Percentiles rank a stretch among this genome's conserved stretches.
Evolutionary conservation across 495 filamentous ascomycete species (phyloP).

Genomic region (Poronia punctata): DNA sequence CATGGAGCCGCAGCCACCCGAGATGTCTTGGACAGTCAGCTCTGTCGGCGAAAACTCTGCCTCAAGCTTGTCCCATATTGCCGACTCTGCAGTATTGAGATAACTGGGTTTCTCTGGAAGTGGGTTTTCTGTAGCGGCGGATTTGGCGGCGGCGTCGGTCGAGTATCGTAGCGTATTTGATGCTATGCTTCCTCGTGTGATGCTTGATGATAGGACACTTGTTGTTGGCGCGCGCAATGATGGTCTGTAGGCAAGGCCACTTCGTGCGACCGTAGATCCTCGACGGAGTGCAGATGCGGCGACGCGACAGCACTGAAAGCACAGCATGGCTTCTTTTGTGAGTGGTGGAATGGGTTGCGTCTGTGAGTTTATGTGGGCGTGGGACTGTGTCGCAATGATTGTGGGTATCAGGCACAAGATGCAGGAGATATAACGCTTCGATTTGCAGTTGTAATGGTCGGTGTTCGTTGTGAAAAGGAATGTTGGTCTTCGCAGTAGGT

Average conservation of each 20-base stretch:
- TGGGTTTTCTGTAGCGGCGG: slow-evolving; percentile 3
- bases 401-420: too few species aligned
- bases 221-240: slow-evolving; percentile 2
- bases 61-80: slow-evolving; percentile 38
- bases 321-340: slow-evolving; percentile 14
- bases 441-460: too few species aligned
- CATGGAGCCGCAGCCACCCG: slow-evolving; percentile 74
- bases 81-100: slow-evolving; percentile 36
- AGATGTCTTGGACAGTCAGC: slow-evolving; percentile 63
- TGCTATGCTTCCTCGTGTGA: background rate
- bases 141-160: slow-evolving; percentile 2
- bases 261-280: slow-evolving; percentile 8
- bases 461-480: too few species aligned
- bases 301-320: slow-evolving; percentile 15
- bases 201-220: background rate
- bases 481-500: too few species aligned
- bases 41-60: slow-evolving; percentile 38
- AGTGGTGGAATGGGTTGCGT: background rate
- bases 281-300: slow-evolving; percentile 10
- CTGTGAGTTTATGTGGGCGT: too few species aligned
- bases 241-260: slow-evolving; percentile 1
- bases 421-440: too few species aligned
- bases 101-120: slow-evolving; percentile 33
- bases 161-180: slow-evolving; percentile 13
- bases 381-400: too few species aligned